These are phyloP conservation scores for Arabidopsis hybrid DNA, from an alignment of 441 rosid genomes.

Conservation along the genomic window DNA sequence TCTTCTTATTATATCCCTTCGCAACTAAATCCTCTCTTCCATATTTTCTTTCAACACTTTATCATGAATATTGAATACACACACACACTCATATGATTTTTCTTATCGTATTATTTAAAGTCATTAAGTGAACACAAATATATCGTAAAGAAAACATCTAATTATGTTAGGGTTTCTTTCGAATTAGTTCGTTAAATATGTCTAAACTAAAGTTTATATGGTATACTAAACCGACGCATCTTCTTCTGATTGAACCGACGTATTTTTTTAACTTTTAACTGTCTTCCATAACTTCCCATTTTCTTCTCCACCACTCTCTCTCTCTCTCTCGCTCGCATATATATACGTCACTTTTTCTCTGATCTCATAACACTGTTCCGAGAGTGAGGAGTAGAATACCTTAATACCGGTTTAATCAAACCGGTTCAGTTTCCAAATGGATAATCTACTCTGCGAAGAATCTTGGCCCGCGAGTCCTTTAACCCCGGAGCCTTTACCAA, in stretches of 20 bases:
- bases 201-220: not conserved
- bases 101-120: not conserved
- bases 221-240: constrained; percentile 37
- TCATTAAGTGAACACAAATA: not conserved
- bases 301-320: constrained; percentile 42
- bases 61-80: too few relatives aligned
- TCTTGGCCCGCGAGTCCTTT: constrained; percentile 58
- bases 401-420: constrained; percentile 21
- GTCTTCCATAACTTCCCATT: constrained; percentile 39
- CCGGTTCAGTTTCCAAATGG: constrained; percentile 47
- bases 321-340: constrained; percentile 12
- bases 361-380: not conserved
- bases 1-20: constrained; percentile 44
- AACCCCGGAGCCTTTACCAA: constrained; percentile 38
- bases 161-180: too few relatives aligned
- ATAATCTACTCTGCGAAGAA: constrained; percentile 80
- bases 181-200: not conserved
- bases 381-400: constrained; percentile 5
- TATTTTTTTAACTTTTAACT: constrained; percentile 17
- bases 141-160: too few relatives aligned
- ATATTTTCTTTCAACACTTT: too few relatives aligned
- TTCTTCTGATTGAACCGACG: constrained; percentile 25
- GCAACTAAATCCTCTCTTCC: constrained; percentile 15
- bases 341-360: constrained; percentile 22
- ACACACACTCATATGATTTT: not conserved